Percentiles rank a stretch among this genome's conserved stretches.
Evolutionary conservation across 805 yeast genomes (phyloP).

Genomic region (Kuraishia floccosa): DNA sequence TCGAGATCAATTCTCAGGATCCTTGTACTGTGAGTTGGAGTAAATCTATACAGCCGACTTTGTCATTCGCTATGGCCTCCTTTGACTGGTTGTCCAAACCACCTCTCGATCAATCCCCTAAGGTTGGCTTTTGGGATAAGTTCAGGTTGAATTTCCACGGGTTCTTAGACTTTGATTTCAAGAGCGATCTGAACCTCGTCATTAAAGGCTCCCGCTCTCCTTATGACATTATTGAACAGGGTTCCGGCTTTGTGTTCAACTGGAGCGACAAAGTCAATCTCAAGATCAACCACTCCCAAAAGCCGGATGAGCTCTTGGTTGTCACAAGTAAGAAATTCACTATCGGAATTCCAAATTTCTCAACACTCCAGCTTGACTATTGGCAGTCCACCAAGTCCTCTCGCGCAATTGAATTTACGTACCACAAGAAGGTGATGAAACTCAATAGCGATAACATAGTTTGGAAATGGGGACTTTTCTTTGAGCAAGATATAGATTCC

Average conservation of each 20-base stretch:
- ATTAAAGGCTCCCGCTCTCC: slow-evolving; percentile 77
- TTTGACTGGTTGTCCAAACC: slow-evolving; percentile 84
- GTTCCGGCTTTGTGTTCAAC: slow-evolving; percentile 69
- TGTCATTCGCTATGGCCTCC: slow-evolving; percentile 66
- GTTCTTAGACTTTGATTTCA: slow-evolving; percentile 39
- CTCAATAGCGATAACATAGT: slow-evolving; percentile 49
- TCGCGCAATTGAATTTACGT: slow-evolving; percentile 24
- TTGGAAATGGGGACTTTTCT: slow-evolving; percentile 62
- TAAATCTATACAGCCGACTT: slow-evolving; percentile 74
- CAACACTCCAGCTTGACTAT: slow-evolving; percentile 19
- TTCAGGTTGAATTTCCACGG: slow-evolving; percentile 71
- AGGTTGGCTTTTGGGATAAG: slow-evolving; percentile 92
- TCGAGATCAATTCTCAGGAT: slow-evolving; percentile 40
- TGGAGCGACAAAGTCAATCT: slow-evolving; percentile 56
- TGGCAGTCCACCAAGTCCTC: slow-evolving; percentile 14
- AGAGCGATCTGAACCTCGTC: slow-evolving; percentile 42
- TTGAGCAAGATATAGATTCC: slow-evolving; percentile 31
- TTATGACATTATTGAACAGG: slow-evolving; percentile 49
- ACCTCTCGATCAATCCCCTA: slow-evolving; percentile 79
- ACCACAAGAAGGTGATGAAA: slow-evolving; percentile 42
- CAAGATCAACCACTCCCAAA: slow-evolving; percentile 51
- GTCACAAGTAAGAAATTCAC: slow-evolving; percentile 48
- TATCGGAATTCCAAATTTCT: slow-evolving; percentile 43
- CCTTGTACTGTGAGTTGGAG: slow-evolving; percentile 79
- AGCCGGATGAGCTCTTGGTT: slow-evolving; percentile 56